Conservation (phyloP, 208 protist species). For the Trypanosoma conorhini region DNA sequence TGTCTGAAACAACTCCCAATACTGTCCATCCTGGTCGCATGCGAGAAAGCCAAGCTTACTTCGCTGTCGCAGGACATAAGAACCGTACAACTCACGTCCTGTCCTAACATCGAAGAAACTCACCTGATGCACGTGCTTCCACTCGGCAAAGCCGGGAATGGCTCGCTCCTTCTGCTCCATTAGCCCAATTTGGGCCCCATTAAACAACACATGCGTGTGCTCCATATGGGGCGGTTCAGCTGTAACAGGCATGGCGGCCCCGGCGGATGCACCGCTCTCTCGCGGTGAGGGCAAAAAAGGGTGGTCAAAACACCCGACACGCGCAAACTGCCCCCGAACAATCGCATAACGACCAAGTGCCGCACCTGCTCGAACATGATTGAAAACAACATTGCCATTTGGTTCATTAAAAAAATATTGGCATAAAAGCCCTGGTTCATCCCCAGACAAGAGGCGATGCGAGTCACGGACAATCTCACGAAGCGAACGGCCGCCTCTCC, state of each 20-base stretch:
- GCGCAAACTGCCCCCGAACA: slow-evolving; percentile 47
- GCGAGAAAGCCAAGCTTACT: slow-evolving; percentile 32
- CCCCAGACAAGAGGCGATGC: slow-evolving; percentile 50
- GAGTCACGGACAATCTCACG: slow-evolving; percentile 81
- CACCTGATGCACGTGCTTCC: slow-evolving; percentile 21
- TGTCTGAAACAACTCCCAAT: slow-evolving; percentile 31
- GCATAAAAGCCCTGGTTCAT: slow-evolving; percentile 73
- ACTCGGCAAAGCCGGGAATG: slow-evolving; percentile 19
- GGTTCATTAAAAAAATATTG: slow-evolving; percentile 86
- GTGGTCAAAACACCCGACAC: slow-evolving; percentile 42
- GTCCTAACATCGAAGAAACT: slow-evolving; percentile 29
- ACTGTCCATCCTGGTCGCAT: slow-evolving; percentile 23
- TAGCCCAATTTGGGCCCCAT: slow-evolving; percentile 25
- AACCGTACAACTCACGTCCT: slow-evolving; percentile 9
- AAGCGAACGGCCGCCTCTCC: slow-evolving; percentile 53
- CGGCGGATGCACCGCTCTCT: not conserved
- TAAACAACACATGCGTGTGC: slow-evolving; percentile 23
- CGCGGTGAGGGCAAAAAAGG: slow-evolving; percentile 40
- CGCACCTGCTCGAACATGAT: slow-evolving; percentile 49
- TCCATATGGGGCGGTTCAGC: slow-evolving; percentile 14
- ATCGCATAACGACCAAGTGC: slow-evolving; percentile 54
- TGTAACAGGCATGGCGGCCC: not conserved
- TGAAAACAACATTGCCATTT: slow-evolving; percentile 83
- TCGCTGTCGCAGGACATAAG: slow-evolving; percentile 25
- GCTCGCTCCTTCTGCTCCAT: slow-evolving; percentile 10